These are phyloP conservation scores for Colletotrichum costaricense DNA, from an alignment of 2,329 filamentous ascomycete species.

Conservation along the genomic window DNA sequence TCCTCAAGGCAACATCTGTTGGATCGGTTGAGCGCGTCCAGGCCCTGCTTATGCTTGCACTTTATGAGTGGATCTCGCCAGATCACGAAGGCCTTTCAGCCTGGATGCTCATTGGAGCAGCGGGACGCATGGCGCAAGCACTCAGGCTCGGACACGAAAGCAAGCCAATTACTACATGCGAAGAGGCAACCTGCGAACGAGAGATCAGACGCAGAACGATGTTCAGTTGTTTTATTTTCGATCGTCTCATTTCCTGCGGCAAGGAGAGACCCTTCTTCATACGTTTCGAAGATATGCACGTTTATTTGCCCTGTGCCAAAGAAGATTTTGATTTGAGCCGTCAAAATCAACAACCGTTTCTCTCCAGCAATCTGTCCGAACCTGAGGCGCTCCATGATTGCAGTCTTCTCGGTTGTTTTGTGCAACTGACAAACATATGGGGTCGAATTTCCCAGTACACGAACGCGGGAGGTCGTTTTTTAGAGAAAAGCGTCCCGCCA, in stretches of 20 bases:
- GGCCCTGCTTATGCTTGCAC: constrained; percentile 75
- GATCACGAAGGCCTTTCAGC: constrained; percentile 66
- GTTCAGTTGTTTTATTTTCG: constrained; percentile 79
- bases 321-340: constrained; percentile 71
- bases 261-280: constrained; percentile 71
- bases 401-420: constrained; percentile 62
- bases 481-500: constrained; percentile 62
- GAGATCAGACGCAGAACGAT: constrained; percentile 77
- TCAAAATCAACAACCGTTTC: constrained; percentile 59
- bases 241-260: constrained; percentile 76
- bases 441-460: constrained; percentile 67
- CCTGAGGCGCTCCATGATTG: constrained; percentile 47
- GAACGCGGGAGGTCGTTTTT: constrained; percentile 61
- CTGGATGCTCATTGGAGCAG: constrained; percentile 74
- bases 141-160: constrained; percentile 71
- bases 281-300: constrained; percentile 66
- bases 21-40: constrained; percentile 73
- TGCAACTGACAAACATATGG: constrained; percentile 69
- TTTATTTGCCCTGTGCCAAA: constrained; percentile 76
- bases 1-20: constrained; percentile 57
- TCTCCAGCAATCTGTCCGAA: constrained; percentile 45
- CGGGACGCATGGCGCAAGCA: constrained; percentile 71
- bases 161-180: constrained; percentile 32
- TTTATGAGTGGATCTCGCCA: constrained; percentile 78
- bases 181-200: constrained; percentile 47